Evolutionary conservation across 106 monocot species (phyloP).

Genomic region (Acorus gramineus): DNA sequence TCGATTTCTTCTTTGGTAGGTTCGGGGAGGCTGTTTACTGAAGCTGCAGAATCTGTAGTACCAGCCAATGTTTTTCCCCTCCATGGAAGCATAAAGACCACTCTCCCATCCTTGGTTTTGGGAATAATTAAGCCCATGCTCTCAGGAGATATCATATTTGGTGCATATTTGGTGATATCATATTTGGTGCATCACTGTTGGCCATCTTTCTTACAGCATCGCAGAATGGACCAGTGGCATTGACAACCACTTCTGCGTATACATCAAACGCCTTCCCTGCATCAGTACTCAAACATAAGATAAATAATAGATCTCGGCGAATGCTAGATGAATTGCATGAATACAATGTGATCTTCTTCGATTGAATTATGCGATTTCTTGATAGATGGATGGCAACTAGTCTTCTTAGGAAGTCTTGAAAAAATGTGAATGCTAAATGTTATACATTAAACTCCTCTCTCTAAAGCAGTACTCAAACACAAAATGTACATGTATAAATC

Average conservation of each 20-base stretch:
- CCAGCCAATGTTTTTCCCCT: constrained; percentile 91
- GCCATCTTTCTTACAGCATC: constrained; percentile 88
- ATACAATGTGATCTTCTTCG: too few species aligned
- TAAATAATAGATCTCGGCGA: too few species aligned
- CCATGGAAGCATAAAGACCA: constrained; percentile 97
- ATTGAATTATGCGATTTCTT: too few species aligned
- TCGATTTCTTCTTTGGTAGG: constrained; percentile 98
- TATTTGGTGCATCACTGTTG: constrained; percentile 45
- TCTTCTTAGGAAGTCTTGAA: too few species aligned
- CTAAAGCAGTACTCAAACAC: too few species aligned
- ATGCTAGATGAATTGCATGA: too few species aligned
- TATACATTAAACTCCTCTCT: too few species aligned
- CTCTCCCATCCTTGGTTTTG: constrained; percentile 96
- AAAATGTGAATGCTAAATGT: too few species aligned
- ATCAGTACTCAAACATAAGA: too few species aligned
- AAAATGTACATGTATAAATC: too few species aligned
- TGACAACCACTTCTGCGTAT: constrained; percentile 80
- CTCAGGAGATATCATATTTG: too few species aligned
- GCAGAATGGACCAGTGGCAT: constrained; percentile 97
- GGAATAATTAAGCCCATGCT: constrained; percentile 99
- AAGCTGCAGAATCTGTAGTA: constrained; percentile 85
- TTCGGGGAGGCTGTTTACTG: constrained; percentile 85
- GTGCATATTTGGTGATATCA: constrained; percentile 91
- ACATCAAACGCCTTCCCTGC: constrained; percentile 82
- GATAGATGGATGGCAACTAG: too few species aligned